Evolutionary conservation across 345 rosid species (phyloP), one percentile per base, ranked within the genome.

Genomic region (Diplotaxis tenuifolia): DNA sequence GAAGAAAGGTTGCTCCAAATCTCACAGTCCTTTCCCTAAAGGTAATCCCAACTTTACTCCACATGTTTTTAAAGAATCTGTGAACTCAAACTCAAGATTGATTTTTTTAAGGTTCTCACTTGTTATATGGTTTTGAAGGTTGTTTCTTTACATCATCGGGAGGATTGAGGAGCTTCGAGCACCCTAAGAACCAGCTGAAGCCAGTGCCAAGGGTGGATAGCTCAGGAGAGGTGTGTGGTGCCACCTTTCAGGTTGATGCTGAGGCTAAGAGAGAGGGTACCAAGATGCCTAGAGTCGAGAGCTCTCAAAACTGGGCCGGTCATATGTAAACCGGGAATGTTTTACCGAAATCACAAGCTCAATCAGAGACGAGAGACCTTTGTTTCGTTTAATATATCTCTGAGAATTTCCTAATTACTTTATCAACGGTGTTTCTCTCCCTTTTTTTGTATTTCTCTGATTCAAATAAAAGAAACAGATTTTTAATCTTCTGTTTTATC

Each of bases 151-250:
- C 98, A 9, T 81, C 89, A 32, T 86, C 97, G 21, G 91, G 97
- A 68, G 98, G 98, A 61, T 77, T 94, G 79, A 89, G 94, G 86
- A 94, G 97, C 84, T 94, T 65, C 9, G 96, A 91, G 84, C 96
- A 87, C 75, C 98, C 98, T 4, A 62, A 84, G 79, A 87, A 91
- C 75, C 91, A 82, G 85, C 63, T 94, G 86, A 94, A 89, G 88
- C 90, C 97, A 12, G 82, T 89, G 78, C 98, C 96, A 0, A 86
- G 97, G 79, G 91, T 94, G 23, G 97, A 94, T 72, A 94, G 98
- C 67, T 94, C 96, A 0, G 93, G 96, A 14, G 80, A 94, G 45
- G 86, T 89, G 65, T 94, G 97, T 36, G 96, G 96, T 40, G 83
- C 98, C 3, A 85, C 62, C 28, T 91, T 94, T 80, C 84, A 82